phyloP scores from a whole-genome alignment of 225 moss, liverwort and hornwort genomes.

The Marchantia polymorpha region DNA sequence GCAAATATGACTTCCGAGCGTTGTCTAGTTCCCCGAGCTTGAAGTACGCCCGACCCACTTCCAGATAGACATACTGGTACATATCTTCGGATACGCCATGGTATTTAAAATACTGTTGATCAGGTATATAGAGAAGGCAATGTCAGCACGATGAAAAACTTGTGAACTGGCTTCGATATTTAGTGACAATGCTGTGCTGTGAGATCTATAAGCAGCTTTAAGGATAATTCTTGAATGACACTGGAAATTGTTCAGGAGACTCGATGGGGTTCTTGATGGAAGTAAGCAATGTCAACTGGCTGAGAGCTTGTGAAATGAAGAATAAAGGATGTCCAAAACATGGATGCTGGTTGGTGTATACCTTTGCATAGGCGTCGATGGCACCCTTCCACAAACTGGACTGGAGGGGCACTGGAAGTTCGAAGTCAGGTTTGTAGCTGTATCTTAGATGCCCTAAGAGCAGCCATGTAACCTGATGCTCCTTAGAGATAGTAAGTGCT shows the following conservation, averaged over 20 bases:
- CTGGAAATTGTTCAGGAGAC: background rate
- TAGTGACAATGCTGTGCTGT: too few species aligned
- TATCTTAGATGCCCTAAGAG: slow-evolving; percentile 56
- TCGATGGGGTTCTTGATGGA: background rate
- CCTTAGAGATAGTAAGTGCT: slow-evolving; percentile 51
- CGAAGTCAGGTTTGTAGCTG: slow-evolving; percentile 33
- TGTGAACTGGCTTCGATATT: background rate
- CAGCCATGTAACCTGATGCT: slow-evolving; percentile 69
- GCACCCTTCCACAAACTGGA: slow-evolving; percentile 26
- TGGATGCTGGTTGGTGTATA: background rate
- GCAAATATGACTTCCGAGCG: slow-evolving; percentile 60
- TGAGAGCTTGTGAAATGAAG: background rate
- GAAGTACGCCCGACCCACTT: slow-evolving; percentile 61
- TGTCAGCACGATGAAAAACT: background rate
- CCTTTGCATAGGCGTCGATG: slow-evolving; percentile 80
- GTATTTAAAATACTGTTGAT: slow-evolving; percentile 54
- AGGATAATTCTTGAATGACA: background rate
- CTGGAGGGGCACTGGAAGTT: slow-evolving; percentile 22
- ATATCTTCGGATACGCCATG: slow-evolving; percentile 29
- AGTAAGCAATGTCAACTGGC: background rate
- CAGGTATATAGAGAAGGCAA: background rate
- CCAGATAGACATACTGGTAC: slow-evolving; percentile 52
- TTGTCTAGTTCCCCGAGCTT: slow-evolving; percentile 42
- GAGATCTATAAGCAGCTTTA: background rate
- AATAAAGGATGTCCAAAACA: background rate